phyloP scores from a whole-genome alignment of 352 stramenopile genomes.

The Halophytophthora polymorphica region DNA sequence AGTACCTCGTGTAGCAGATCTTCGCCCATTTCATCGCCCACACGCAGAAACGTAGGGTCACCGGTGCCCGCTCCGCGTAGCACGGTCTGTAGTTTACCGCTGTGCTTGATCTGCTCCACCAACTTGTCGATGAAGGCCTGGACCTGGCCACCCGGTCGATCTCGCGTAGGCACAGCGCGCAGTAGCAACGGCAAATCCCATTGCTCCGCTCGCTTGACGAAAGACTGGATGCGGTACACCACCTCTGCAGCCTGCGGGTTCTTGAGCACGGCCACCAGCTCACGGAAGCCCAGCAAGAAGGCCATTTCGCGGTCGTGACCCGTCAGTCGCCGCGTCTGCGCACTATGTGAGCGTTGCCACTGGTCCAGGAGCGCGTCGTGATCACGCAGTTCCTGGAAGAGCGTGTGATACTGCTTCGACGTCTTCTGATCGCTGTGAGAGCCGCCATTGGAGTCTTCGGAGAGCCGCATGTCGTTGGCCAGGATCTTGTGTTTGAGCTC shows the following conservation, averaged over 20 bases:
- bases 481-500: constrained; percentile 45
- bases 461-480: constrained; percentile 24
- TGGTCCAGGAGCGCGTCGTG: constrained; percentile 35
- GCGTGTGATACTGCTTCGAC: constrained; percentile 22
- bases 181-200: constrained; percentile 60
- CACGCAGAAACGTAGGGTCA: constrained; percentile 24
- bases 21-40: constrained; percentile 33
- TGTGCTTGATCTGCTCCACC: constrained; percentile 54
- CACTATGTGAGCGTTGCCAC: constrained; percentile 40
- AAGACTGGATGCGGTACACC: constrained; percentile 79
- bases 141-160: constrained; percentile 50
- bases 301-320: constrained; percentile 50
- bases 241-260: constrained; percentile 56
- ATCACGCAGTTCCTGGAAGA: constrained; percentile 46
- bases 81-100: constrained; percentile 21
- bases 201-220: constrained; percentile 58
- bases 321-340: constrained; percentile 25
- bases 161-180: constrained; percentile 24
- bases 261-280: constrained; percentile 61
- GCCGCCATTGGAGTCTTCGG: constrained; percentile 11
- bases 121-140: constrained; percentile 68
- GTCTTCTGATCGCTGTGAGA: background rate
- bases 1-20: constrained; percentile 66
- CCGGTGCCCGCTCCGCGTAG: constrained; percentile 18
- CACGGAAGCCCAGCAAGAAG: constrained; percentile 58